These are phyloP conservation scores for Aspergillus ruber DNA, from an alignment of 2,329 filamentous ascomycete genomes.

Conservation along the genomic window DNA sequence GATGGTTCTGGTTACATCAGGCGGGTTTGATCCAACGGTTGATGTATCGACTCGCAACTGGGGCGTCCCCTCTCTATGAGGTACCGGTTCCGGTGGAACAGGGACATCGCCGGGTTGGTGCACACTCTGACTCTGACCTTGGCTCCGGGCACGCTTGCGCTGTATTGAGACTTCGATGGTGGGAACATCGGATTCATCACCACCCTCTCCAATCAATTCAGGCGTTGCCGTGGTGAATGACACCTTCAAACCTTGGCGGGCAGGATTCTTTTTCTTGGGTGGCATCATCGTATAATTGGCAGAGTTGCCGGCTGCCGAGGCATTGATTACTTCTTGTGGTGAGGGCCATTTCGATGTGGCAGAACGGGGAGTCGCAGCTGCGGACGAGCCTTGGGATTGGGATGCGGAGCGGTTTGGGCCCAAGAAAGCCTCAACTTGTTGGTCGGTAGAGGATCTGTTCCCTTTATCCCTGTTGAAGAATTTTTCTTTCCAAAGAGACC, in stretches of 20 bases:
- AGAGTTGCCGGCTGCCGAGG: neutral
- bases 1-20: slow-evolving; percentile 8
- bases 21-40: slow-evolving; percentile 10
- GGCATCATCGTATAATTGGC: slow-evolving; percentile 7
- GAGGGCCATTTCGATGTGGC: slow-evolving; percentile 28
- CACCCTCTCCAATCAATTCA: slow-evolving; percentile 82
- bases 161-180: slow-evolving; percentile 62
- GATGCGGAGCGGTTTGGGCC: slow-evolving; percentile 45
- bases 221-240: slow-evolving; percentile 67
- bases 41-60: slow-evolving; percentile 27
- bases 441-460: slow-evolving; percentile 31
- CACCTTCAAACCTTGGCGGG: slow-evolving; percentile 64
- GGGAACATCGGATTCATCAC: slow-evolving; percentile 73
- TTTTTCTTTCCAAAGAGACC: slow-evolving; percentile 44
- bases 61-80: slow-evolving; percentile 14
- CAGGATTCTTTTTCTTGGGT: slow-evolving; percentile 32
- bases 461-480: slow-evolving; percentile 41
- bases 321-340: slow-evolving; percentile 17
- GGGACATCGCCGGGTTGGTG: slow-evolving; percentile 8
- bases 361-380: slow-evolving; percentile 17
- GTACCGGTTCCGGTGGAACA: slow-evolving; percentile 7
- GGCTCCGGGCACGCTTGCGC: slow-evolving; percentile 20
- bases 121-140: slow-evolving; percentile 24
- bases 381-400: slow-evolving; percentile 9
- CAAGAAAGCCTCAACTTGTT: slow-evolving; percentile 53